Evolutionary conservation across 768 basidiomycete genomes (phyloP), one percentile per base, ranked within the genome.

Genomic region (Xanthoconium purpureum): DNA sequence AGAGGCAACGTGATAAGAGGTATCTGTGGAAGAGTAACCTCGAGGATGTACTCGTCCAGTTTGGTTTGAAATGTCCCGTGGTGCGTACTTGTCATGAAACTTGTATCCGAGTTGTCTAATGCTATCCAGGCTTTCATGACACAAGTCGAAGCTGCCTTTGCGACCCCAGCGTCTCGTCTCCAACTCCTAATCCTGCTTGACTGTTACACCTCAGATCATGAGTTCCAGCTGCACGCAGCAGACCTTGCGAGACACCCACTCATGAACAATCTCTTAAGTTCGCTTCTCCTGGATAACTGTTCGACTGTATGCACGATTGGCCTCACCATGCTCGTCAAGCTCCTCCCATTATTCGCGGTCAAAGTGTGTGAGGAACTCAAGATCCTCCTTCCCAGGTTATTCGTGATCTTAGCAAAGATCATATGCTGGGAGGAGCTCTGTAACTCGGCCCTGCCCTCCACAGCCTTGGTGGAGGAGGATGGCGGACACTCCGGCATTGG

Each of bases 21-120:
- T 75, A 78, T 14, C 74, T 80, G 29, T 94, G 91, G 91, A 92
- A 91, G 71, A 71, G 74, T 30, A 94, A 90, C 66, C 74, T 94
- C 57, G 89, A 92, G 67, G 86, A 89, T 62, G 79, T 89, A 18
- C 75, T 93, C 40, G 75, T 90, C 39, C 79, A 75, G 50, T 87
- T 83, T 65, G 89, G 84, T 46, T 67, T 83, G 55, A 78, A 82
- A 61, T 71, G 77, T 53, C 88, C 89, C 24, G 71, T 84, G 74
- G 91, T 91, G 66, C 58, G 87, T 75, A 51, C 48, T 50, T 60
- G 39, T 54, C 32, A 54, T 45, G n/a, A 32, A 28, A 37, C 50
- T 57, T n/a, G 58, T 54, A 29, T 38, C 42, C 28, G 47, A 62
- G 37, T 39, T 42, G 43, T 50, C 60, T n/a, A 59, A 36, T 38